Evolutionary conservation across 2,329 filamentous ascomycete species (phyloP), one percentile per base, ranked within the genome.

Genomic region (Pyricularia grisea): DNA sequence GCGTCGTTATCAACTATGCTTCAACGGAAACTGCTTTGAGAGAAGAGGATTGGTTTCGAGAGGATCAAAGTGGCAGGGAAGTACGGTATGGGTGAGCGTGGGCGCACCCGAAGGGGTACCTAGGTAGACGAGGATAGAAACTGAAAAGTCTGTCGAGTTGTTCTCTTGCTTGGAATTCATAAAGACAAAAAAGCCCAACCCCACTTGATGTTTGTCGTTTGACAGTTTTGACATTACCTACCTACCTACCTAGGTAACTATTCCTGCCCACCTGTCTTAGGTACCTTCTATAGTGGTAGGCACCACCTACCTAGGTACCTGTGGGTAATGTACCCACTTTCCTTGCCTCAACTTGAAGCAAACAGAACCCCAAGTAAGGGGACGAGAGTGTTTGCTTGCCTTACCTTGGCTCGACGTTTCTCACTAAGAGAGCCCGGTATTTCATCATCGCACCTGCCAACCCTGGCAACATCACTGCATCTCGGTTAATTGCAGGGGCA

Each of bases 1-100:
- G 88, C 74, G 89, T 86, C 0, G 86, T 91, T 33, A 84, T 92
- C 71, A 92, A 91, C 75, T 92, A 90, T 72, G 89, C 87, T 0
- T 81, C 83, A 0, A 78, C 78, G 0, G 82, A 86, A 67, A 85
- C 88, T 72, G 75, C 79, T 0, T 72, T 85, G 25, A 80, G 78
- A 14, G 79, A 78, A 2, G 88, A 90, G 55, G 88, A 90, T 71
- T 92, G 90, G 90, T 92, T 92, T 75, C 81, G 83, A 66, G 88
- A 90, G 68, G 84, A 82, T 1, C 60, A 63, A 28, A 23, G 12
- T 28, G 74, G 78, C 1, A 82, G 79, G 0, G 77, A 83, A 65
- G 89, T 90, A 2, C 78, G 88, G 72, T 91, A 91, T 76, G 88
- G 88, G 0, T 89, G 58, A 61, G 58, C 42, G 42, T 9, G 5